Evolutionary conservation across 108 stramenopile species (phyloP), one percentile per base, ranked within the genome.

Genomic region (Cylindrotheca fusiformis): DNA sequence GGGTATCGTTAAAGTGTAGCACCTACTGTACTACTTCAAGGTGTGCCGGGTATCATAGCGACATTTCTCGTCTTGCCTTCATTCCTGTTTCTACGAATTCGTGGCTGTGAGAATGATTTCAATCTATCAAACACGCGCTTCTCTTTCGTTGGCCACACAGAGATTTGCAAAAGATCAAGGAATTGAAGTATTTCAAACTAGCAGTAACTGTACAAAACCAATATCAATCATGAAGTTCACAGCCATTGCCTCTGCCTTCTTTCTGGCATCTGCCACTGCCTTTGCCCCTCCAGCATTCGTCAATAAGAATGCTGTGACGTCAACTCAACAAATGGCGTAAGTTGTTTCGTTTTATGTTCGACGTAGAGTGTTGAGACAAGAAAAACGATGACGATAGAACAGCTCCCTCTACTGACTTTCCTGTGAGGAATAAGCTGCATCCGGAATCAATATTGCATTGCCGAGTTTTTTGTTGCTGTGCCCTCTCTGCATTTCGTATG

Each of bases 221-320:
- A 51, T 10, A 32, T 20, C 19, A n/a, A 73, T 31, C 20, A 93
- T 93, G 91, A 89, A 93, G 77, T 79, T 93, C 73, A 74, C 91
- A 51, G 56, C 81, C 48, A 78, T 82, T 51, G 60, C 80, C 60
- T 71, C 72, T 56, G 80, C 86, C 55, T 72, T 87, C 47, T 65
- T 93, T 48, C 65, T 86, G 63, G 76, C 86, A 52, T 80, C 87
- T 59, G 86, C 86, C 56, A 68, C 85, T 24, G 87, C 87, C 60
- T 88, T 87, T 65, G 74, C 77, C 36, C 85, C 86, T 56, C 51
- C 70, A 27, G 67, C 81, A 54, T 72, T 79, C 55, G 70, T 59
- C n/a, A 60, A 74, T 41, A 71, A 62, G 24, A 56, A 48, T n/a
- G 32, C 27, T 29, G 65, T 50, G 48, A 48, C 63, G 6, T 8